phyloP scores from a whole-genome alignment of 495 filamentous ascomycete genomes.

The Rusavskia elegans region DNA sequence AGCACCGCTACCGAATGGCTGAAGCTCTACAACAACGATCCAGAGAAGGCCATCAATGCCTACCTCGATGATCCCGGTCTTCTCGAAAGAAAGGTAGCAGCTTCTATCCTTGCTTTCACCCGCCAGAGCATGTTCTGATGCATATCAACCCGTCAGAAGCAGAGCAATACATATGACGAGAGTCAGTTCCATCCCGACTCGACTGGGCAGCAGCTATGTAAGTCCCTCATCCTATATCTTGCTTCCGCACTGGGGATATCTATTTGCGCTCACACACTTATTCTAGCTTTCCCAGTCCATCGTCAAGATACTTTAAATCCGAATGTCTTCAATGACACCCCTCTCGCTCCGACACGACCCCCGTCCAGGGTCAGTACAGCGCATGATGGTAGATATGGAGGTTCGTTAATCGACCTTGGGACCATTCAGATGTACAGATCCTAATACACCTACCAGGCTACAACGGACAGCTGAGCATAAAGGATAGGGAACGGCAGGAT shows the following conservation, averaged over 20 bases:
- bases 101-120: not conserved
- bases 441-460: slow-evolving; percentile 12
- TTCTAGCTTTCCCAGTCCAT: slow-evolving; percentile 10
- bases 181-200: slow-evolving; percentile 12
- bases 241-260: not conserved
- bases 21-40: slow-evolving; percentile 25
- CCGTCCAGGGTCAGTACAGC: slow-evolving; percentile 45
- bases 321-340: slow-evolving; percentile 6
- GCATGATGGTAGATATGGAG: not conserved
- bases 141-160: not conserved
- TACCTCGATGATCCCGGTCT: slow-evolving; percentile 31
- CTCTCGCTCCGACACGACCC: slow-evolving; percentile 40
- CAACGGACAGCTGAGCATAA: slow-evolving; percentile 26
- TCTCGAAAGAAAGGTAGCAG: not conserved
- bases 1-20: not conserved
- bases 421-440: too few species aligned
- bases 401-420: too few species aligned
- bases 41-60: slow-evolving; percentile 34
- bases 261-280: not conserved
- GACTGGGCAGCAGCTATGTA: slow-evolving; percentile 6
- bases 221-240: not conserved
- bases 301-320: slow-evolving; percentile 9
- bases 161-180: slow-evolving; percentile 8
- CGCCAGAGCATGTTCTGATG: not conserved
- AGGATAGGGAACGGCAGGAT: slow-evolving; percentile 40